Percentiles rank a stretch among this genome's conserved stretches.
phyloP scores from a whole-genome alignment of 495 filamentous ascomycete species.

The Halenospora varia region DNA sequence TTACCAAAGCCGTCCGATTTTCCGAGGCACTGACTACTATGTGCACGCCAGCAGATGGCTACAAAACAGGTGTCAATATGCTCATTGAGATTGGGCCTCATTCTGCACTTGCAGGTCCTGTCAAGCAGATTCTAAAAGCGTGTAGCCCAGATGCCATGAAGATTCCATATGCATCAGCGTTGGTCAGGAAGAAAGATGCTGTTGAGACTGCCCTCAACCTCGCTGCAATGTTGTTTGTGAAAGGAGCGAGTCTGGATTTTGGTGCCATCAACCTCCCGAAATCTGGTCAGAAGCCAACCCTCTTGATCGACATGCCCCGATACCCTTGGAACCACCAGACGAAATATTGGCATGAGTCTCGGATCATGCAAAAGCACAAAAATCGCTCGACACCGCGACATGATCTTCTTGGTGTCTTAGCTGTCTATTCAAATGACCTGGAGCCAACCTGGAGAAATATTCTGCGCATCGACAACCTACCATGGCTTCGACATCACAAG shows the following conservation, averaged over 20 bases:
- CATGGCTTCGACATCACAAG: slow-evolving; percentile 29
- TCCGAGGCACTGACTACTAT: slow-evolving; percentile 33
- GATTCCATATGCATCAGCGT: slow-evolving; percentile 35
- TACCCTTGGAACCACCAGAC: slow-evolving; percentile 37
- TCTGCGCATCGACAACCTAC: slow-evolving; percentile 23
- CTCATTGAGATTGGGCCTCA: slow-evolving; percentile 67
- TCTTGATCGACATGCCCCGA: slow-evolving; percentile 29
- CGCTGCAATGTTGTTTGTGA: slow-evolving; percentile 31
- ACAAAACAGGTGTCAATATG: slow-evolving; percentile 24
- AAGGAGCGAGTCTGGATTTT: slow-evolving; percentile 42
- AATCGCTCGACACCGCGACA: slow-evolving; percentile 25
- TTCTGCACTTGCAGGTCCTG: slow-evolving; percentile 55
- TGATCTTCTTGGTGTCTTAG: slow-evolving; percentile 33
- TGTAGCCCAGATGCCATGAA: slow-evolving; percentile 5
- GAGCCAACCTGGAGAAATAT: slow-evolving; percentile 38
- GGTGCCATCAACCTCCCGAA: slow-evolving; percentile 37
- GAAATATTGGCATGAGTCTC: slow-evolving; percentile 37
- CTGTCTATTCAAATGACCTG: slow-evolving; percentile 28
- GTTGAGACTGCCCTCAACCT: slow-evolving; percentile 45
- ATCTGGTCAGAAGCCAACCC: slow-evolving; percentile 27
- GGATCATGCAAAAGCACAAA: slow-evolving; percentile 27
- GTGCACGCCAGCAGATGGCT: slow-evolving; percentile 28
- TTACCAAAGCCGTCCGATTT: slow-evolving; percentile 49
- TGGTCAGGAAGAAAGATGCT: slow-evolving; percentile 42
- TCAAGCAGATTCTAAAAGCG: slow-evolving; percentile 51